A percentile compares a stretch with the other conserved stretches of the same genome.
These are phyloP conservation scores for Suaeda aralocaspica DNA, from an alignment of 148 eudicot genomes.

Conservation along the genomic window DNA sequence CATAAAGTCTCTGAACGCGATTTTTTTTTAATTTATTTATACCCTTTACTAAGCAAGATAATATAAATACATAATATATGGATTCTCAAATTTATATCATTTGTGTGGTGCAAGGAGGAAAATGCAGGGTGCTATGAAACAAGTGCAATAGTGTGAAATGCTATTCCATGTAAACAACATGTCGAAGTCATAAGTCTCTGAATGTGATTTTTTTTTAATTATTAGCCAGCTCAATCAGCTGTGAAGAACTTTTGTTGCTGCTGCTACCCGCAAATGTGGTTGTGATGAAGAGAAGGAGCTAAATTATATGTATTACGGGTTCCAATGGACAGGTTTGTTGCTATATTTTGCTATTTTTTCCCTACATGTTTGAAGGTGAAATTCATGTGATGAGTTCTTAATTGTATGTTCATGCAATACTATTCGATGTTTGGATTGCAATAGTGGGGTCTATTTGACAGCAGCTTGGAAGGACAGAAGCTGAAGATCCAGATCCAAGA, in stretches of 20 bases:
- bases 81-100: too few species aligned
- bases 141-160: too few species aligned
- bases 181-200: constrained; percentile 5
- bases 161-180: too few species aligned
- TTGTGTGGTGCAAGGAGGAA: not conserved
- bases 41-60: too few species aligned
- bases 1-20: constrained; percentile 7
- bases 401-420: constrained; percentile 16
- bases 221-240: constrained; percentile 93
- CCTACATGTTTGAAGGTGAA: too few species aligned
- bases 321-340: constrained; percentile 83
- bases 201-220: constrained; percentile 17
- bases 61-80: too few species aligned
- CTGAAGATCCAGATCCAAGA: constrained; percentile 90
- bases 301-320: constrained; percentile 79
- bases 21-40: constrained; percentile 28
- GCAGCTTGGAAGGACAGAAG: constrained; percentile 77
- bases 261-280: constrained; percentile 96
- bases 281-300: constrained; percentile 89
- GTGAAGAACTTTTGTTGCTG: constrained; percentile 71
- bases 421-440: constrained; percentile 9
- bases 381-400: constrained; percentile 7
- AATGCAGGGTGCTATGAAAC: too few species aligned
- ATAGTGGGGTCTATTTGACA: constrained; percentile 96
- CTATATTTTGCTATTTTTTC: too few species aligned